These are phyloP conservation scores for Candida glaebosa DNA, from an alignment of 805 yeast species.

Conservation along the genomic window DNA sequence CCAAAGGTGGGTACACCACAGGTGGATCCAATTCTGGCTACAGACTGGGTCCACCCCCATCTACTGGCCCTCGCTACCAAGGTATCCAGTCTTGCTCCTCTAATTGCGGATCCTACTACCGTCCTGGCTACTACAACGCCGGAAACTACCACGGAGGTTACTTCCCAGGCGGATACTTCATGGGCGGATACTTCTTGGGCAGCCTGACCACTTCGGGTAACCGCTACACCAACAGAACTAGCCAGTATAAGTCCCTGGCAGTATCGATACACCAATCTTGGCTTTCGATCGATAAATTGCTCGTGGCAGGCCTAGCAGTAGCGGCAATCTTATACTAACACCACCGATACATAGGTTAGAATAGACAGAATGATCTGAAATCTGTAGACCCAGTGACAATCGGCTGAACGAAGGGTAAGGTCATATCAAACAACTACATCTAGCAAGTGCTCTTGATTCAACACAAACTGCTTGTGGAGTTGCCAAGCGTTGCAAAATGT, in stretches of 20 bases:
- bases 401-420: no score
- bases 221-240: constrained; percentile 1
- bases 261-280: background rate
- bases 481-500: no score
- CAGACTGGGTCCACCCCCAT: background rate
- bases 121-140: constrained; percentile 4
- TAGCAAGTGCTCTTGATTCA: no score
- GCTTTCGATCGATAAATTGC: background rate
- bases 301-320: no score
- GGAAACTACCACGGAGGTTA: constrained; percentile 2
- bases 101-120: constrained; percentile 4
- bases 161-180: constrained; percentile 5
- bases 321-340: no score
- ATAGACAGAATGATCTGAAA: no score
- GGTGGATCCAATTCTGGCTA: constrained; percentile 2
- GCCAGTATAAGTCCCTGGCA: background rate
- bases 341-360: no score
- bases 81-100: background rate
- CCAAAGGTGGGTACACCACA: background rate
- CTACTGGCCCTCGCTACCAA: background rate
- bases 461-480: no score
- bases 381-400: no score
- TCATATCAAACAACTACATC: no score
- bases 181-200: constrained; percentile 2
- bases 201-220: constrained; percentile 1